Percentiles rank a stretch among this genome's conserved stretches.
These are phyloP conservation scores for Phytopythium litorale DNA, from an alignment of 352 stramenopile species.

Conservation along the genomic window DNA sequence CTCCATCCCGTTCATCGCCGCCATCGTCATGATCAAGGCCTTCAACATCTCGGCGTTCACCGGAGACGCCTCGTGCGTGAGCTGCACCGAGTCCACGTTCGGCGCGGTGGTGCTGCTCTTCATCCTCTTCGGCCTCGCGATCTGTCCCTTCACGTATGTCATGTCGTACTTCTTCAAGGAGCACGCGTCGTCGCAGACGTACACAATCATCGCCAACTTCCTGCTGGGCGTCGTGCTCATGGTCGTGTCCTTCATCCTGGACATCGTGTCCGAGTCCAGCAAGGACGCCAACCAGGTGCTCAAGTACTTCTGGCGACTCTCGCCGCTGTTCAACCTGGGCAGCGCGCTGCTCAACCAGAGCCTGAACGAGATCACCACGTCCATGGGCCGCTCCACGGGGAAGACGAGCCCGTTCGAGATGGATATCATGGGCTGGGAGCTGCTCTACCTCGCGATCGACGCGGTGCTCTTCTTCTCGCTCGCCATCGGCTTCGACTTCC, in stretches of 20 bases:
- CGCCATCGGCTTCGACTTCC: constrained; percentile 54
- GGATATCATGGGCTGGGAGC: constrained; percentile 49
- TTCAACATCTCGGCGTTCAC: constrained; percentile 35
- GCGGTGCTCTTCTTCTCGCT: constrained; percentile 32
- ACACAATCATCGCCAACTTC: constrained; percentile 61
- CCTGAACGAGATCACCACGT: constrained; percentile 24
- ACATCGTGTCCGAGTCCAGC: constrained; percentile 25
- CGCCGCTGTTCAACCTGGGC: constrained; percentile 57
- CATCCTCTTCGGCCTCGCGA: constrained; percentile 53
- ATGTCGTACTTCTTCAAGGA: constrained; percentile 59
- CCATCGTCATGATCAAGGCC: constrained; percentile 31
- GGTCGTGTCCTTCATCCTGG: constrained; percentile 50
- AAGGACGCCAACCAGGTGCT: constrained; percentile 32
- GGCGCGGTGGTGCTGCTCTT: constrained; percentile 51
- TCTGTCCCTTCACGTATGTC: constrained; percentile 58
- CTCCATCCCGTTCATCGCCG: constrained; percentile 49
- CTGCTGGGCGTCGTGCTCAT: constrained; percentile 56
- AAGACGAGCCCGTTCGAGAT: constrained; percentile 32
- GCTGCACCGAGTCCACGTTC: constrained; percentile 24
- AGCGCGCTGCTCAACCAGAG: constrained; percentile 36
- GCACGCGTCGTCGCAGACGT: constrained; percentile 41
- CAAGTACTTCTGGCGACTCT: constrained; percentile 59
- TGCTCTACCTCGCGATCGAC: constrained; percentile 50
- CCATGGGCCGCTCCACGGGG: constrained; percentile 2
- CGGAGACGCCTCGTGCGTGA: constrained; percentile 19